A percentile compares a stretch with the other conserved stretches of the same genome.
Conservation (phyloP, 1,284 basidiomycete genomes). For the Microbotryum saponariae region DNA sequence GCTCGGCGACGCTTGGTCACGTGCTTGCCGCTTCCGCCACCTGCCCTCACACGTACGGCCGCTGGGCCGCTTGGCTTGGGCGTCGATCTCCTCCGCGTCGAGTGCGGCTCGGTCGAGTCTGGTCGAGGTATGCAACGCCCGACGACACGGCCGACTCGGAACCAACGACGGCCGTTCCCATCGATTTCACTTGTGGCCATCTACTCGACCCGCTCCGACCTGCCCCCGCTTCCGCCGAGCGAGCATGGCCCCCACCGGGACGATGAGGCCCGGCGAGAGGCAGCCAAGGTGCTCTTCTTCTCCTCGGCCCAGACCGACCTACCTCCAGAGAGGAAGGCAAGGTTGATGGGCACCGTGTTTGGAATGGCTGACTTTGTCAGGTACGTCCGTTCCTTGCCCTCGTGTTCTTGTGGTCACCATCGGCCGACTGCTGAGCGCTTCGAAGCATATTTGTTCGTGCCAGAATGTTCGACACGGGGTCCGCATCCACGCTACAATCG, state of each 20-base stretch:
- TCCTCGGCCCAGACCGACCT: neutral
- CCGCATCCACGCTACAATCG: neutral
- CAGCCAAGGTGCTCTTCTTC: slow-evolving; percentile 17
- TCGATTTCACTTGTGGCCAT: no score
- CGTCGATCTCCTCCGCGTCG: no score
- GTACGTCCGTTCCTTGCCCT: slow-evolving; percentile 3
- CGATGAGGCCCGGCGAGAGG: slow-evolving; percentile 20
- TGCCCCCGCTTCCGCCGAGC: slow-evolving; percentile 16
- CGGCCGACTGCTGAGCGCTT: slow-evolving; percentile 1
- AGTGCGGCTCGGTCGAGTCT: no score
- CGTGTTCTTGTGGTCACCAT: neutral
- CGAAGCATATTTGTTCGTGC: neutral
- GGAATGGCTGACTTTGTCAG: slow-evolving; percentile 26
- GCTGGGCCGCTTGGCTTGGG: no score
- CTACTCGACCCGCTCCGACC: no score
- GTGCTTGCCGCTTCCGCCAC: no score
- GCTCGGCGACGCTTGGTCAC: no score
- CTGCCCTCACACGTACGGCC: no score
- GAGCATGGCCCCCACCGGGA: slow-evolving; percentile 27
- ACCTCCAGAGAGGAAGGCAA: slow-evolving; percentile 1
- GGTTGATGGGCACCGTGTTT: slow-evolving; percentile 23
- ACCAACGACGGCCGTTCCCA: no score
- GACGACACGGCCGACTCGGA: no score
- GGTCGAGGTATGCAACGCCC: no score
- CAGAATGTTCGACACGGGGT: slow-evolving; percentile 15